A percentile compares a stretch with the other conserved stretches of the same genome.
Conservation (phyloP, 2,329 filamentous ascomycete species). For the Aspergillus terreus region DNA sequence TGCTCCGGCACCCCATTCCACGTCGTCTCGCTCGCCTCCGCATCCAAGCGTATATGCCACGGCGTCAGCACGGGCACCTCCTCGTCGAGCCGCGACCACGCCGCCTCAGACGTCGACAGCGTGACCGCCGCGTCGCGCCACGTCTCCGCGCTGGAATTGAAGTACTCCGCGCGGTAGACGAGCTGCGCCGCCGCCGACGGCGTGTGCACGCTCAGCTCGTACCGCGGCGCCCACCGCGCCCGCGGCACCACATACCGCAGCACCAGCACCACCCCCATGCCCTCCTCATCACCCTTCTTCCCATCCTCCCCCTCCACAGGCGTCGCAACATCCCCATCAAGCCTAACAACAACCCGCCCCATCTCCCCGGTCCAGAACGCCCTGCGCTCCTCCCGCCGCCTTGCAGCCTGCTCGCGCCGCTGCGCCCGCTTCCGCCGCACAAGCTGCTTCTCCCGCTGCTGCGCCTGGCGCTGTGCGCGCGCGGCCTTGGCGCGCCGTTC, state of each 20-base stretch:
- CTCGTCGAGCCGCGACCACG: constrained; percentile 55
- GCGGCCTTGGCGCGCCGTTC: constrained; percentile 14
- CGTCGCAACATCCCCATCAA: constrained; percentile 25
- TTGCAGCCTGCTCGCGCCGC: constrained; percentile 21
- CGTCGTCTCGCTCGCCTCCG: constrained; percentile 8
- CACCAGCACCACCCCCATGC: constrained; percentile 32
- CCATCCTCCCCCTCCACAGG: constrained; percentile 7
- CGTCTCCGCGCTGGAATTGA: constrained; percentile 60
- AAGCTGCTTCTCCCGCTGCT: constrained; percentile 17
- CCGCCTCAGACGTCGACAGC: constrained; percentile 62
- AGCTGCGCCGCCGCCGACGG: constrained; percentile 51
- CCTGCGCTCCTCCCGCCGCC: constrained; percentile 28
- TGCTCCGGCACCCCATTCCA: constrained; percentile 12
- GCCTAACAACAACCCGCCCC: constrained; percentile 32
- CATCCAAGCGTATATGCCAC: constrained; percentile 54
- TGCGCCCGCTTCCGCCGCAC: constrained; percentile 7
- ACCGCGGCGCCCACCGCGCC: constrained; percentile 59
- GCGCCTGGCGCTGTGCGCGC: constrained; percentile 18
- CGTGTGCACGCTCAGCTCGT: constrained; percentile 61
- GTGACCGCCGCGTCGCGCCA: constrained; percentile 60
- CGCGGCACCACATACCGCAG: constrained; percentile 58
- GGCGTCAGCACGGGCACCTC: constrained; percentile 52
- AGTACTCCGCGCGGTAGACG: constrained; percentile 60
- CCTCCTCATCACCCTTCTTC: constrained; percentile 7
- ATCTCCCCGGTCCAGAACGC: constrained; percentile 35